Evolutionary conservation across 1,284 basidiomycete genomes (phyloP).

Genomic region (Tilletiopsis washingtonensis): DNA sequence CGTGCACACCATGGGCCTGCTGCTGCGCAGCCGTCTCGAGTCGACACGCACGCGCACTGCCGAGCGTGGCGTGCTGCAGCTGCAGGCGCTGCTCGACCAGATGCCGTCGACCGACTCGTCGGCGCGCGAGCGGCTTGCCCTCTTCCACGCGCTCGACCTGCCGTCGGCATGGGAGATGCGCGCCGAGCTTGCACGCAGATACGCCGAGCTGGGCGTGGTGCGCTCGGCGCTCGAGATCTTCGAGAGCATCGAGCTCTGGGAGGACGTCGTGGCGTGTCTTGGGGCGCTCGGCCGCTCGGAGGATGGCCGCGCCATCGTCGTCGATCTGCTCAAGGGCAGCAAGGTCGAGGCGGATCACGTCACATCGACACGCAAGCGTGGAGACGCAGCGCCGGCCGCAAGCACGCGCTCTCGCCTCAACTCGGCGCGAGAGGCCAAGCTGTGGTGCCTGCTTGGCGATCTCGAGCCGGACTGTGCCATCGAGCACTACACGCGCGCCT

Average conservation of each 20-base stretch:
- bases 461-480: conserved; percentile 61
- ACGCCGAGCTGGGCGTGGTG: conserved; percentile 38
- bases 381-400: too few relatives aligned
- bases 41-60: conserved; percentile 39
- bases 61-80: conserved; percentile 41
- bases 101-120: conserved; percentile 47
- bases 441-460: conserved; percentile 93
- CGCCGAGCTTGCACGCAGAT: conserved; percentile 39
- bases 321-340: conserved; percentile 34
- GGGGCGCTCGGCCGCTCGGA: conserved; percentile 34
- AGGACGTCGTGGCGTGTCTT: conserved; percentile 43
- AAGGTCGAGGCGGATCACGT: conserved; percentile 39
- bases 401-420: conserved; percentile 42
- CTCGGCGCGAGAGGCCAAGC: conserved; percentile 69
- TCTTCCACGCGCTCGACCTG: conserved; percentile 39
- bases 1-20: conserved; percentile 45
- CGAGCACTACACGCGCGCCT: conserved; percentile 73
- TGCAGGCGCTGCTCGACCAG: conserved; percentile 46
- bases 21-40: conserved; percentile 43
- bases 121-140: conserved; percentile 34
- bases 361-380: conserved; percentile 13
- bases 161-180: conserved; percentile 46
- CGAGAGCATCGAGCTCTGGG: conserved; percentile 43
- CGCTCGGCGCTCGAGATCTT: conserved; percentile 43
- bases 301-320: conserved; percentile 38